A percentile compares a stretch with the other conserved stretches of the same genome.
Evolutionary conservation across 2,329 filamentous ascomycete species (phyloP).

Genomic region (Aspergillus novoparasiticus): DNA sequence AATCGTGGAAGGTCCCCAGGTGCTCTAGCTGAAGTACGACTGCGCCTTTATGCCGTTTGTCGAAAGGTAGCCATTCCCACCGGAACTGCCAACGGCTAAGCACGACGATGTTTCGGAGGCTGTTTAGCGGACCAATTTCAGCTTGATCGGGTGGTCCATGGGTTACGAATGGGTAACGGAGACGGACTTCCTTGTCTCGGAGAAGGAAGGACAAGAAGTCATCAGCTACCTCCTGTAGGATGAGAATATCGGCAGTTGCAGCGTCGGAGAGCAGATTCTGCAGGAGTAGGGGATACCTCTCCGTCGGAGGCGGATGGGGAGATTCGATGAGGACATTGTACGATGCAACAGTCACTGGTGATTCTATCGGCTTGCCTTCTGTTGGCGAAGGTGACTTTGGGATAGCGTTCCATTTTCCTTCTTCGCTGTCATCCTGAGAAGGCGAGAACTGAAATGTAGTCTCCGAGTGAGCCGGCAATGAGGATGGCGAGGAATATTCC

Average conservation of each 20-base stretch:
- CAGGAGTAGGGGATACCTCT: slow-evolving; percentile 7
- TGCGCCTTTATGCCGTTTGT: slow-evolving; percentile 10
- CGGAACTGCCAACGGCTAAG: slow-evolving; percentile 7
- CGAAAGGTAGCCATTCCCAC: slow-evolving; percentile 13
- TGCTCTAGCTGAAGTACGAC: slow-evolving; percentile 4
- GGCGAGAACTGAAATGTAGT: slow-evolving; percentile 1
- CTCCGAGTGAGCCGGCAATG: background rate
- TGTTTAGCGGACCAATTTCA: slow-evolving; percentile 6
- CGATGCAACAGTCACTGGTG: slow-evolving; percentile 1
- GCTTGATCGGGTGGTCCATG: slow-evolving; percentile 11
- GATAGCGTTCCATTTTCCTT: slow-evolving; percentile 1
- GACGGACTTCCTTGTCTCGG: background rate
- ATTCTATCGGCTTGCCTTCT: background rate
- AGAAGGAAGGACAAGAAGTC: slow-evolving; percentile 12
- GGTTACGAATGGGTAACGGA: slow-evolving; percentile 5
- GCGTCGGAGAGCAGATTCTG: slow-evolving; percentile 1
- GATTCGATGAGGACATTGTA: slow-evolving; percentile 12
- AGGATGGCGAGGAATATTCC: background rate
- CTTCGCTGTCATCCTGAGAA: background rate
- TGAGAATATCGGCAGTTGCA: slow-evolving; percentile 7
- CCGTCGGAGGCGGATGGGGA: slow-evolving; percentile 4
- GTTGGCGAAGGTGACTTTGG: background rate
- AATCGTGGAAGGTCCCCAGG: background rate
- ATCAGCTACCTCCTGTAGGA: slow-evolving; percentile 10
- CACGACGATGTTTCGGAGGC: slow-evolving; percentile 12